These are phyloP conservation scores for Pholiota molesta DNA, from an alignment of 768 basidiomycete species.

Conservation along the genomic window DNA sequence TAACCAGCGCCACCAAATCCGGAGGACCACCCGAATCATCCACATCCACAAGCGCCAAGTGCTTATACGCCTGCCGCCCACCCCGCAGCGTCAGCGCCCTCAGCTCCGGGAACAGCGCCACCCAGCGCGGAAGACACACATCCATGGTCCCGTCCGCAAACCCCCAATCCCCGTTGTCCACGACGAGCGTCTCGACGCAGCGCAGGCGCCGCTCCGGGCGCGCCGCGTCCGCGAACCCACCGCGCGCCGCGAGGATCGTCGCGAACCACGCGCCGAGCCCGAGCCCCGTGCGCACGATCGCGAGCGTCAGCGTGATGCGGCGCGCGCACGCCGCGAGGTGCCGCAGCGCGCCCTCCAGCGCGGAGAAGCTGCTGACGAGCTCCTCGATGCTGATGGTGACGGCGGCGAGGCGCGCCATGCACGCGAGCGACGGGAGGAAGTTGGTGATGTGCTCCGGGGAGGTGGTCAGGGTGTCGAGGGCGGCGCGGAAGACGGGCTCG, in stretches of 20 bases:
- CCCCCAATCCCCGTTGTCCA: slow-evolving; percentile 23
- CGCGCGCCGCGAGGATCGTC: slow-evolving; percentile 2
- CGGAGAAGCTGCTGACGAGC: slow-evolving; percentile 12
- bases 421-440: slow-evolving; percentile 18
- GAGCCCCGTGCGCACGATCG: slow-evolving; percentile 17
- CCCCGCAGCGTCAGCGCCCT: slow-evolving; percentile 14
- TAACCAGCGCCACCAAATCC: neutral
- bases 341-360: slow-evolving; percentile 18
- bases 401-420: slow-evolving; percentile 4
- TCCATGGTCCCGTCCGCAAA: slow-evolving; percentile 12
- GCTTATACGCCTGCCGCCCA: neutral
- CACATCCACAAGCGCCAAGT: neutral
- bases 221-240: slow-evolving; percentile 2
- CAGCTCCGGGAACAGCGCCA: slow-evolving; percentile 20
- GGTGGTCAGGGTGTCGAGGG: slow-evolving; percentile 12
- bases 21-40: neutral
- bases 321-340: slow-evolving; percentile 15
- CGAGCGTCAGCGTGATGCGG: slow-evolving; percentile 18
- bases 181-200: slow-evolving; percentile 20
- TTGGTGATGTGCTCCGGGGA: slow-evolving; percentile 23
- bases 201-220: slow-evolving; percentile 17
- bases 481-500: slow-evolving; percentile 9
- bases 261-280: slow-evolving; percentile 22
- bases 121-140: slow-evolving; percentile 15
- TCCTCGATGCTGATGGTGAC: slow-evolving; percentile 20